A percentile compares a stretch with the other conserved stretches of the same genome.
These are phyloP conservation scores for Aspergillus egyptiacus DNA, from an alignment of 495 filamentous ascomycete species.

Conservation along the genomic window DNA sequence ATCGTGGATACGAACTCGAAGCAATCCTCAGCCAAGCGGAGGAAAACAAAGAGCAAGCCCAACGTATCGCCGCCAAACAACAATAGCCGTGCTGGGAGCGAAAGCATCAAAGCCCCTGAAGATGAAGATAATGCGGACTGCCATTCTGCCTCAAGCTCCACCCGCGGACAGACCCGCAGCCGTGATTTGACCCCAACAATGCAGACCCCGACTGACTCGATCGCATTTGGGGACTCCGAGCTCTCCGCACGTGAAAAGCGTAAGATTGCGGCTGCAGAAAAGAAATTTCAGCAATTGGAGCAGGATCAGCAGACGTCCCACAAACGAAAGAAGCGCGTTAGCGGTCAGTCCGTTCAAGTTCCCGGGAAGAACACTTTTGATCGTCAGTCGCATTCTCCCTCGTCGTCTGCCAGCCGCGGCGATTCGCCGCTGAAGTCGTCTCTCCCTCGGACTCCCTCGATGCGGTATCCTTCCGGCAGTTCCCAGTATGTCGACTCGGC, in stretches of 20 bases:
- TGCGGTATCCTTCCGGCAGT: constrained; percentile 21
- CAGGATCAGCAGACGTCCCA: constrained; percentile 41
- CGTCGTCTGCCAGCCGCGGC: constrained; percentile 16
- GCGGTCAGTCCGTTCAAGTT: constrained; percentile 32
- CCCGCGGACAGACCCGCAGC: constrained; percentile 67
- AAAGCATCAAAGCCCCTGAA: constrained; percentile 48
- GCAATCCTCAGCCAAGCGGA: constrained; percentile 42
- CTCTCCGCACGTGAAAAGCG: constrained; percentile 81
- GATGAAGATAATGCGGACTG: constrained; percentile 50
- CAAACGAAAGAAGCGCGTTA: constrained; percentile 44
- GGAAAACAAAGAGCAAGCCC: constrained; percentile 55
- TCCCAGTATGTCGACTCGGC: constrained; percentile 41
- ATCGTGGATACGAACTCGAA: constrained; percentile 29
- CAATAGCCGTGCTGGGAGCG: constrained; percentile 77
- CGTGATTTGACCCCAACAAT: constrained; percentile 70
- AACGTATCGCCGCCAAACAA: constrained; percentile 63
- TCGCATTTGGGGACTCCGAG: constrained; percentile 51
- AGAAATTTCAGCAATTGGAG: constrained; percentile 58
- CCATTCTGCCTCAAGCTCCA: constrained; percentile 68
- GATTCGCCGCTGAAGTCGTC: constrained; percentile 30
- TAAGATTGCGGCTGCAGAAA: constrained; percentile 80
- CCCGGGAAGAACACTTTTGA: not conserved
- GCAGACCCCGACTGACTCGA: constrained; percentile 36
- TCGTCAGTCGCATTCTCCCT: constrained; percentile 28
- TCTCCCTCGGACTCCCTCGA: constrained; percentile 25